Conservation (phyloP, 2,329 filamentous ascomycete genomes). For the Colletotrichum gloeosporioides region DNA sequence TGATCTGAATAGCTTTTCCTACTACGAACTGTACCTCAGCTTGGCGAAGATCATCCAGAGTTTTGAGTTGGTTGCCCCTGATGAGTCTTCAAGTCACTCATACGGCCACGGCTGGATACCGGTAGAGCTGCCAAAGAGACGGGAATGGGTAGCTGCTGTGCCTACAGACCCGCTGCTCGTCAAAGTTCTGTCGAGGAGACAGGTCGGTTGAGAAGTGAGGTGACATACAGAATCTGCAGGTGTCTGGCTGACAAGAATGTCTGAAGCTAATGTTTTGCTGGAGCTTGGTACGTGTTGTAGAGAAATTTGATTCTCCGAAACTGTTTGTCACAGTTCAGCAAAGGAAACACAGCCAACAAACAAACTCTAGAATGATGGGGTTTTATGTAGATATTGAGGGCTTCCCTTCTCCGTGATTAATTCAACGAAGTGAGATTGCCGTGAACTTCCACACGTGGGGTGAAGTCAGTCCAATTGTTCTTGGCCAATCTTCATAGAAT, state of each 20-base stretch:
- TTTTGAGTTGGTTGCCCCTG: background rate
- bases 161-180: background rate
- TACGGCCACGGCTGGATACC: slow-evolving; percentile 16
- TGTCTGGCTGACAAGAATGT: background rate
- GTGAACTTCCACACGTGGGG: background rate
- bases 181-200: background rate
- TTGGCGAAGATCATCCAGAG: background rate
- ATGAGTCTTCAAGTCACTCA: background rate
- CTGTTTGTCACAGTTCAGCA: background rate
- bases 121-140: slow-evolving; percentile 23
- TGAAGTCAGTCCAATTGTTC: background rate
- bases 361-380: background rate
- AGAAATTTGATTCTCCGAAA: background rate
- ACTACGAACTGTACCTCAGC: background rate
- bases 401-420: background rate
- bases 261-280: background rate
- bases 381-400: background rate
- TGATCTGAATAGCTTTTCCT: background rate
- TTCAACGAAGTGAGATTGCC: background rate
- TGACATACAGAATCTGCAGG: background rate
- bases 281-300: background rate
- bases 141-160: slow-evolving; percentile 28
- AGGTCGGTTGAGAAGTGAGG: background rate
- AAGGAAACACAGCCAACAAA: background rate
- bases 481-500: background rate